Percentiles rank a stretch among this genome's conserved stretches.
Conservation (phyloP, 495 filamentous ascomycete genomes). For the Geoglossum glabrum region DNA sequence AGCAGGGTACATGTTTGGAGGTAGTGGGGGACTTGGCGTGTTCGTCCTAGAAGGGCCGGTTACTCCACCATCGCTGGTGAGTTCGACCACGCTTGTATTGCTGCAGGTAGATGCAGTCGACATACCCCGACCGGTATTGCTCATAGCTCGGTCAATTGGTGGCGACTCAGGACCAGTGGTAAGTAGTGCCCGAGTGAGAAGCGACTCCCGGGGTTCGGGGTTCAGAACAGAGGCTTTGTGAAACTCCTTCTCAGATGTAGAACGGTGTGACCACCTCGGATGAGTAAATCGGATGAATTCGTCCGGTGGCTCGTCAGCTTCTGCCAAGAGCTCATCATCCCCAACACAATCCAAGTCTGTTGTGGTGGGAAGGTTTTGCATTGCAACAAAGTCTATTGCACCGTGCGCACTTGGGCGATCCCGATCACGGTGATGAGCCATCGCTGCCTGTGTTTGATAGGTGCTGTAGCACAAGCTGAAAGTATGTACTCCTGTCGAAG, state of each 20-base stretch:
- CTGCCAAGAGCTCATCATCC: slow-evolving; percentile 26
- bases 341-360: slow-evolving; percentile 17
- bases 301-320: slow-evolving; percentile 34
- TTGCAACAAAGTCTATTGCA: neutral
- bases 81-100: slow-evolving; percentile 58
- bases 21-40: slow-evolving; percentile 69
- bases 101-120: slow-evolving; percentile 50
- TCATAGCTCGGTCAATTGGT: slow-evolving; percentile 13
- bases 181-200: slow-evolving; percentile 61
- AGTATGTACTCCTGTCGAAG: neutral
- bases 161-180: slow-evolving; percentile 32
- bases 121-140: slow-evolving; percentile 18
- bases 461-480: neutral
- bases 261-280: slow-evolving; percentile 19
- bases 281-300: slow-evolving; percentile 13
- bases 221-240: slow-evolving; percentile 22
- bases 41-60: slow-evolving; percentile 80
- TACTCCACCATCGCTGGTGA: slow-evolving; percentile 78
- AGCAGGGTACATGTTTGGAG: slow-evolving; percentile 11
- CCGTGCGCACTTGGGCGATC: neutral
- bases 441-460: neutral
- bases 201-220: slow-evolving; percentile 41
- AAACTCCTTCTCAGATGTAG: slow-evolving; percentile 18
- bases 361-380: slow-evolving; percentile 4
- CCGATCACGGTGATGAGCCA: neutral